These are phyloP conservation scores for Phialophora chinensis DNA, from an alignment of 2,329 filamentous ascomycete genomes.

Conservation along the genomic window DNA sequence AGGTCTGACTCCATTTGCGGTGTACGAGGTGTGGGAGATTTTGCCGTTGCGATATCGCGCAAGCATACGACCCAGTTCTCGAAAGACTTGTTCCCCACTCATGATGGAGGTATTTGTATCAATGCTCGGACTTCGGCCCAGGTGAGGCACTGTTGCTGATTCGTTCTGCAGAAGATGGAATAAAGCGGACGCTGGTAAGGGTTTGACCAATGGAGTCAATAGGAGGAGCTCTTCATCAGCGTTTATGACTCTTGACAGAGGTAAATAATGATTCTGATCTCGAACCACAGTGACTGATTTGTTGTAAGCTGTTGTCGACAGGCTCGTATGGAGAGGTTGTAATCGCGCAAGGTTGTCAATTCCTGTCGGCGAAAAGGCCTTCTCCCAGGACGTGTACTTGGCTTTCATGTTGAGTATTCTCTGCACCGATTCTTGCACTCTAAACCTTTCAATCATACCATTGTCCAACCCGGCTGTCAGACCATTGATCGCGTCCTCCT, in stretches of 20 bases:
- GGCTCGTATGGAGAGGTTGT: slow-evolving; percentile 77
- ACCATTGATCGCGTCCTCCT: slow-evolving; percentile 89
- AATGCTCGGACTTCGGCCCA: slow-evolving; percentile 52
- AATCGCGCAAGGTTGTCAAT: slow-evolving; percentile 77
- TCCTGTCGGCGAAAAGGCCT: slow-evolving; percentile 85
- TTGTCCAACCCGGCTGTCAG: slow-evolving; percentile 89
- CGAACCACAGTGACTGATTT: slow-evolving; percentile 90
- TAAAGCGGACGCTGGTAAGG: slow-evolving; percentile 84
- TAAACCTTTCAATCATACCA: slow-evolving; percentile 79
- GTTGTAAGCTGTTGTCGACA: slow-evolving; percentile 88
- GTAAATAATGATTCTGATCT: slow-evolving; percentile 84
- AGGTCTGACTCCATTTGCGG: slow-evolving; percentile 86
- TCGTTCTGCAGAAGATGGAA: slow-evolving; percentile 63
- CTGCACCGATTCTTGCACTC: slow-evolving; percentile 79
- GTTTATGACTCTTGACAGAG: slow-evolving; percentile 79
- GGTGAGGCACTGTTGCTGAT: slow-evolving; percentile 46
- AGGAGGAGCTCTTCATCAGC: slow-evolving; percentile 87
- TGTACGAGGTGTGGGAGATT: slow-evolving; percentile 92
- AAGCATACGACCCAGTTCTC: slow-evolving; percentile 85
- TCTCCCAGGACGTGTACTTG: slow-evolving; percentile 86
- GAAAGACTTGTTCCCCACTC: slow-evolving; percentile 91
- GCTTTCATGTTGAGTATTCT: slow-evolving; percentile 82
- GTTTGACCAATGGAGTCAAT: slow-evolving; percentile 87
- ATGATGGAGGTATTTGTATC: slow-evolving; percentile 71
- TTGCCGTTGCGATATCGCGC: slow-evolving; percentile 84